Evolutionary conservation across 352 stramenopile genomes (phyloP).

Genomic region (Pythium sp.): DNA sequence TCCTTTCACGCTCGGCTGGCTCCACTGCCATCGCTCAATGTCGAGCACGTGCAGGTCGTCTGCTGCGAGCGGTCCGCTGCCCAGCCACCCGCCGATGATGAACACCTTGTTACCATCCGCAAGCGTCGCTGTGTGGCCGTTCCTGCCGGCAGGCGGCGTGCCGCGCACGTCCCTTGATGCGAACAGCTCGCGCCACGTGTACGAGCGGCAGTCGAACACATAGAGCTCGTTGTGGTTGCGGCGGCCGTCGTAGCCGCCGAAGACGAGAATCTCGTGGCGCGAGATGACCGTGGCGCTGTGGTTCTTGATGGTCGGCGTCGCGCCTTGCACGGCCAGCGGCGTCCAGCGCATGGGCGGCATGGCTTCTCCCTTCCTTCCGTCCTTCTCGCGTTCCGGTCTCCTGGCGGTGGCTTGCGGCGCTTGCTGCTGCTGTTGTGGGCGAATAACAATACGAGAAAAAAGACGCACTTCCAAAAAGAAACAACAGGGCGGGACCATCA

Average conservation of each 20-base stretch:
- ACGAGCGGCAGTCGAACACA: slow-evolving; percentile 78
- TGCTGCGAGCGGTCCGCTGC: slow-evolving; percentile 88
- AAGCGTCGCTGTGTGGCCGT: slow-evolving; percentile 95
- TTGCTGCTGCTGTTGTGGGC: neutral
- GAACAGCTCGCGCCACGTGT: slow-evolving; percentile 63
- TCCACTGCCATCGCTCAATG: slow-evolving; percentile 67
- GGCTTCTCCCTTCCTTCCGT: neutral
- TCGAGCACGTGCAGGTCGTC: slow-evolving; percentile 92
- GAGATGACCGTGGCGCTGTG: slow-evolving; percentile 75
- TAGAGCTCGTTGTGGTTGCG: slow-evolving; percentile 94
- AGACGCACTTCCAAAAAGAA: slow-evolving; percentile 6
- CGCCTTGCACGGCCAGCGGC: slow-evolving; percentile 35
- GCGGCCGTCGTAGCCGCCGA: slow-evolving; percentile 94
- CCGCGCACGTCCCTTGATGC: slow-evolving; percentile 37
- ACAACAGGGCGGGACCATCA: neutral
- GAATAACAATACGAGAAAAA: neutral
- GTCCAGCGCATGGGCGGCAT: slow-evolving; percentile 66
- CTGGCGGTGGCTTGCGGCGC: neutral
- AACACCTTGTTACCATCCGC: slow-evolving; percentile 84
- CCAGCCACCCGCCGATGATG: slow-evolving; percentile 94
- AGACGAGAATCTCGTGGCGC: slow-evolving; percentile 66
- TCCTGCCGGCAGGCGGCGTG: slow-evolving; percentile 79
- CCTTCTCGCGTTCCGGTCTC: neutral
- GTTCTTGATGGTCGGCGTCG: slow-evolving; percentile 83
- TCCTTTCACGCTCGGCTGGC: slow-evolving; percentile 41